Evolutionary conservation across 371 early-diverging fungal species (phyloP).

Genomic region (Mucor lusitanicus): DNA sequence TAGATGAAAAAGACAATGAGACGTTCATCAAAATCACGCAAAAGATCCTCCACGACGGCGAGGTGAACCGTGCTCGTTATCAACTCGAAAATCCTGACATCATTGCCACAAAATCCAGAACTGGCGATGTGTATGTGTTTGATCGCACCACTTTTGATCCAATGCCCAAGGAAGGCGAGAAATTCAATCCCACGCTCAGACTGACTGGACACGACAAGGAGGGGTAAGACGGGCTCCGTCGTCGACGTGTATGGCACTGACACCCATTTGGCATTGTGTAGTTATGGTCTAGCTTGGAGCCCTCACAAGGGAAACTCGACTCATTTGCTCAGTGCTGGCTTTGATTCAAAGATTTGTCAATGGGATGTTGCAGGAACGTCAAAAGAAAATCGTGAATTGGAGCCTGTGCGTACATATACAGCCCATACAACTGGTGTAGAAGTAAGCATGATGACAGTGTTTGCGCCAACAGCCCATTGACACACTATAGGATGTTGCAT

Average conservation of each 20-base stretch:
- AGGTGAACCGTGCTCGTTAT: slow-evolving; percentile 95
- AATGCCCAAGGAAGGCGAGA: slow-evolving; percentile 71
- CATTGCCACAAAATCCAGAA: slow-evolving; percentile 95
- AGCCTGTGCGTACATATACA: slow-evolving; percentile 73
- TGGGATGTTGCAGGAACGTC: slow-evolving; percentile 60
- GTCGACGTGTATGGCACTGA: neutral
- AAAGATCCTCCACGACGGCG: slow-evolving; percentile 94
- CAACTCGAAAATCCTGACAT: slow-evolving; percentile 95
- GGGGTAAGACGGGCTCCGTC: slow-evolving; percentile 66
- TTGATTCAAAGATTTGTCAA: slow-evolving; percentile 86
- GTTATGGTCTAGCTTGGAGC: slow-evolving; percentile 83
- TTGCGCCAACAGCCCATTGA: neutral
- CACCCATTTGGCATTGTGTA: slow-evolving; percentile 13
- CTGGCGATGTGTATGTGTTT: slow-evolving; percentile 96
- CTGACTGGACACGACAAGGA: slow-evolving; percentile 94
- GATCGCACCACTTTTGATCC: slow-evolving; percentile 95
- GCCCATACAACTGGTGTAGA: slow-evolving; percentile 94
- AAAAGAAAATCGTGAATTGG: slow-evolving; percentile 73
- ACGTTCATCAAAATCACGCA: slow-evolving; percentile 88
- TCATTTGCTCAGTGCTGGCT: slow-evolving; percentile 79
- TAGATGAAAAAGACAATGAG: slow-evolving; percentile 66
- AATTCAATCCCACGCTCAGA: slow-evolving; percentile 85
- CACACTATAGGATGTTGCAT: neutral
- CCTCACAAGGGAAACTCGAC: slow-evolving; percentile 59
- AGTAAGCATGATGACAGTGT: slow-evolving; percentile 39